Conservation (phyloP, 345 rosid genomes). For the Citrus maxima region DNA sequence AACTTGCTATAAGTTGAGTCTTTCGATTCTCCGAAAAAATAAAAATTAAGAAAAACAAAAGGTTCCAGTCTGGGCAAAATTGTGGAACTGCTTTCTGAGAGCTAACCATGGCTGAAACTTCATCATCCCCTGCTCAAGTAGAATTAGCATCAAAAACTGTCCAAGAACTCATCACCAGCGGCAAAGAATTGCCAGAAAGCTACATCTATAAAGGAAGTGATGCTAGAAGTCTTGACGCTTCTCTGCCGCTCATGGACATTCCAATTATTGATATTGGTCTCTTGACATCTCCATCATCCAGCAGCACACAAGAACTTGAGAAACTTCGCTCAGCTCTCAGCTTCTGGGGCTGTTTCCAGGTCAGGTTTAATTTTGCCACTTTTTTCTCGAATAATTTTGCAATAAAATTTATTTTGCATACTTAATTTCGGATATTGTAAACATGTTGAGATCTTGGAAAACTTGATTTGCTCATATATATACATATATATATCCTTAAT, state of each 20-base stretch:
- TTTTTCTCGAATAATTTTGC: constrained; percentile 22
- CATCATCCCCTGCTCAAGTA: neutral
- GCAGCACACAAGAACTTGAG: constrained; percentile 28
- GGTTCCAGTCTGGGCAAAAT: too few relatives aligned
- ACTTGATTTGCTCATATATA: neutral
- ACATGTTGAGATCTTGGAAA: neutral
- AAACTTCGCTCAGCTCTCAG: constrained; percentile 56
- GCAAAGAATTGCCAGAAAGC: neutral
- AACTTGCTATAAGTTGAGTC: too few relatives aligned
- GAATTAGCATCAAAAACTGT: neutral
- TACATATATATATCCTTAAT: too few relatives aligned
- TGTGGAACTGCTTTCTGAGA: constrained; percentile 9
- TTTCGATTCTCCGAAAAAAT: too few relatives aligned
- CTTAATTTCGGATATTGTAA: neutral
- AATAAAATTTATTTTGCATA: too few relatives aligned
- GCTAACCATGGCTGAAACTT: neutral
- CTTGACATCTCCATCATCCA: neutral
- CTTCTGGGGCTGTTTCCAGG: constrained; percentile 82
- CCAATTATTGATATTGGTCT: neutral
- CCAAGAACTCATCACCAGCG: neutral
- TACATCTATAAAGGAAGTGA: neutral
- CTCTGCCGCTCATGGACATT: neutral
- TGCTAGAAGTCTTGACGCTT: neutral
- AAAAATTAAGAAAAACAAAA: too few relatives aligned
- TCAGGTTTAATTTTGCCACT: constrained; percentile 2